Conservation (phyloP, 345 rosid species). For the Laguncularia racemosa region DNA sequence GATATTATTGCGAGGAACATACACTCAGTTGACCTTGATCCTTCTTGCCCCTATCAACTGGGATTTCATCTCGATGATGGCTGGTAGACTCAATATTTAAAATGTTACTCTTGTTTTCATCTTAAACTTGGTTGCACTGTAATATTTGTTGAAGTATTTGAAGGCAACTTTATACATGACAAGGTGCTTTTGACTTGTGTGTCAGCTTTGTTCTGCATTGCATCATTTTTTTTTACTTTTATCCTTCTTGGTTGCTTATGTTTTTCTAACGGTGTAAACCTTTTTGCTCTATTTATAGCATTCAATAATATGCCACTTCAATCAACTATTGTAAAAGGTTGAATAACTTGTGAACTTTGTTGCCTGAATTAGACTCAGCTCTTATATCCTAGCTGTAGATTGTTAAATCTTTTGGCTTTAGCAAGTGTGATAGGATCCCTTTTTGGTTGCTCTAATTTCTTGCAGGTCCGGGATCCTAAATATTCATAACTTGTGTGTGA, state of each 20-base stretch:
- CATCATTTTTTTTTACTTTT: background rate
- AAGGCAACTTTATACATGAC: background rate
- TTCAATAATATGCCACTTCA: too few relatives aligned
- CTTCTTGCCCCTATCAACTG: constrained; percentile 70
- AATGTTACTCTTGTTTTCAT: constrained; percentile 8
- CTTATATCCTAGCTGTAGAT: background rate
- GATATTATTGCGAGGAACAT: constrained; percentile 68
- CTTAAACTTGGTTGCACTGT: constrained; percentile 1
- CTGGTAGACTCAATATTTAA: constrained; percentile 36
- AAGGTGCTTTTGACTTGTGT: too few relatives aligned
- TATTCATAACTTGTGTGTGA: constrained; percentile 47
- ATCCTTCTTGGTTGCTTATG: too few relatives aligned
- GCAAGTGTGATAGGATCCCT: background rate
- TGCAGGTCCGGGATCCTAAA: constrained; percentile 92
- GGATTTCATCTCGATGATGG: constrained; percentile 96
- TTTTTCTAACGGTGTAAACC: too few relatives aligned
- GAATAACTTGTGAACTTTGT: too few relatives aligned
- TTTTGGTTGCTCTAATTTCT: constrained; percentile 1
- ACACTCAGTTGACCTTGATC: constrained; percentile 74
- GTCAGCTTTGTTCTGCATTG: background rate
- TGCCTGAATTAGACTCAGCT: too few relatives aligned
- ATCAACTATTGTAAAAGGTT: too few relatives aligned
- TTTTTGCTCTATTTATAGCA: too few relatives aligned
- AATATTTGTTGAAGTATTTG: background rate
- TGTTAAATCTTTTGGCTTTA: background rate